Conservation (phyloP, 768 basidiomycete genomes). For the Kwoniella sp. region DNA sequence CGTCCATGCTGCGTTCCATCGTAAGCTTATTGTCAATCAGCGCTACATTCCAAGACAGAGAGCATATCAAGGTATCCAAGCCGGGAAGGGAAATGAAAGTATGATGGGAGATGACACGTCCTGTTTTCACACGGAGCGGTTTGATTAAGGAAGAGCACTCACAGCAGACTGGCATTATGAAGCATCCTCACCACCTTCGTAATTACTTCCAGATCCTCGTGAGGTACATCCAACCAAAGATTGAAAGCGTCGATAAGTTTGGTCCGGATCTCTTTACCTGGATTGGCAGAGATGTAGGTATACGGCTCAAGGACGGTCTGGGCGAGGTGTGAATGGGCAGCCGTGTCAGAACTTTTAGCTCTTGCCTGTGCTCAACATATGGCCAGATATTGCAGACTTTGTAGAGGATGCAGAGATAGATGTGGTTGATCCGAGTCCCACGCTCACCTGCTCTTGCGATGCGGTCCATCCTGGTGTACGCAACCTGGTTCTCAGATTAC, state of each 20-base stretch:
- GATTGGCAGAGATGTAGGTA: slow-evolving; percentile 76
- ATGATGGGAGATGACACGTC: neutral
- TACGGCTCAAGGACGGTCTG: slow-evolving; percentile 80
- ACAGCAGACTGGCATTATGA: slow-evolving; percentile 92
- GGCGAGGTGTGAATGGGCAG: neutral
- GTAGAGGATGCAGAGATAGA: neutral
- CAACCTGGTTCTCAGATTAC: slow-evolving; percentile 36
- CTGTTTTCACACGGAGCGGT: neutral
- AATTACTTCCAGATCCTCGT: slow-evolving; percentile 71
- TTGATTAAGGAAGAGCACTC: slow-evolving; percentile 37
- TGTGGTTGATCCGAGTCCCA: too few relatives aligned
- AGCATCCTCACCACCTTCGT: slow-evolving; percentile 86
- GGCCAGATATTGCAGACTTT: neutral
- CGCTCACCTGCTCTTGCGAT: slow-evolving; percentile 32
- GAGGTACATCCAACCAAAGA: slow-evolving; percentile 80
- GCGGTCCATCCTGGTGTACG: slow-evolving; percentile 29
- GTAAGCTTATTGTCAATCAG: too few relatives aligned
- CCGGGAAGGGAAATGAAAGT: too few relatives aligned
- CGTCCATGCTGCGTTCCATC: slow-evolving; percentile 73
- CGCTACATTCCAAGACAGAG: too few relatives aligned
- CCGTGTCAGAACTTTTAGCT: neutral
- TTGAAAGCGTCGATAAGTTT: slow-evolving; percentile 93
- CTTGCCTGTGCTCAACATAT: neutral
- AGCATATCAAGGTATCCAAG: too few relatives aligned
- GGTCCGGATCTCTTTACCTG: slow-evolving; percentile 89